phyloP scores from a whole-genome alignment of 805 yeast species.

The Wickerhamomyces canadensis region DNA sequence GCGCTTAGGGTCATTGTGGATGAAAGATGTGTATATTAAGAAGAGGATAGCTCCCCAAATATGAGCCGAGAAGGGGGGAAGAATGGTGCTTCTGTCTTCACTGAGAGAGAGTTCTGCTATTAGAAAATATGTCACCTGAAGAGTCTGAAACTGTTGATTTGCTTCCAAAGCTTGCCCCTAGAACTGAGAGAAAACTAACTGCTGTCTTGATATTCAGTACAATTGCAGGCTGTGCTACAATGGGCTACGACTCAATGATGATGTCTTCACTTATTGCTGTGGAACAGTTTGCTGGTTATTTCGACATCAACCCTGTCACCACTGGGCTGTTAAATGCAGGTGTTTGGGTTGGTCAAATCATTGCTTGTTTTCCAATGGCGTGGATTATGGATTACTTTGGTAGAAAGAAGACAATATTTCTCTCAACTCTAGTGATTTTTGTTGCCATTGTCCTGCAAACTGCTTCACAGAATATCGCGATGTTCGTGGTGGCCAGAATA shows the following conservation, averaged over 20 bases:
- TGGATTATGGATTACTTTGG: slow-evolving; percentile 7
- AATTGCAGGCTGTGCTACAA: slow-evolving; percentile 10
- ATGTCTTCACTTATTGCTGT: slow-evolving; percentile 11
- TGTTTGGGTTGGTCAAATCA: slow-evolving; percentile 8
- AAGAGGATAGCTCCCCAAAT: too few relatives aligned
- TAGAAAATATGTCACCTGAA: too few relatives aligned
- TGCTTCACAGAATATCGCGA: slow-evolving; percentile 9
- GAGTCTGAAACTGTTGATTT: not conserved
- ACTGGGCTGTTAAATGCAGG: slow-evolving; percentile 10
- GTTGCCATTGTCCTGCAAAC: slow-evolving; percentile 9
- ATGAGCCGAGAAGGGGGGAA: too few relatives aligned
- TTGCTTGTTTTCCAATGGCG: slow-evolving; percentile 3
- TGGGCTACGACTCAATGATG: slow-evolving; percentile 13
- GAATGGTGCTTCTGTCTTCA: too few relatives aligned
- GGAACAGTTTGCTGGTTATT: slow-evolving; percentile 10
- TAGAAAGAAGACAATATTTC: slow-evolving; percentile 8
- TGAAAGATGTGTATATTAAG: too few relatives aligned
- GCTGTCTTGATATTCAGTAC: slow-evolving; percentile 4
- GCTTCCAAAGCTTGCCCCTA: slow-evolving; percentile 6
- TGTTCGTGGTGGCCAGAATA: slow-evolving; percentile 10
- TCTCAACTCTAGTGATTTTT: slow-evolving; percentile 2
- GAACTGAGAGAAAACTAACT: not conserved
- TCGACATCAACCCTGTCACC: slow-evolving; percentile 3
- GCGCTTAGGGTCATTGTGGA: too few relatives aligned
- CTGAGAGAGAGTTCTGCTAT: too few relatives aligned